Percentiles rank a stretch among this genome's conserved stretches.
phyloP scores from a whole-genome alignment of 148 eudicot genomes.

The Persicaria tinctoria region DNA sequence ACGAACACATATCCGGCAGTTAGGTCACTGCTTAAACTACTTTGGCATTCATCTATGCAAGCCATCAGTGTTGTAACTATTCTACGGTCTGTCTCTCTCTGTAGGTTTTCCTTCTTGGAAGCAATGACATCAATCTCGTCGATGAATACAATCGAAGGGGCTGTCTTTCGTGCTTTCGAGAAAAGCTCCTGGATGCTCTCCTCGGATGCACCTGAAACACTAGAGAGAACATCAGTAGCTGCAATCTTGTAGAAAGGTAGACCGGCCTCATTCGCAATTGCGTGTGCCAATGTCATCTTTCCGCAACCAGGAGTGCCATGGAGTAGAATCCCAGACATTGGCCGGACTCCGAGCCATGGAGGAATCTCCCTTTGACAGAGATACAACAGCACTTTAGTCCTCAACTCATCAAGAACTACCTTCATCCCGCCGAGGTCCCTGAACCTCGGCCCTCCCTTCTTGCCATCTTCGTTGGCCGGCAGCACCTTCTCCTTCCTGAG shows the following conservation, averaged over 20 bases:
- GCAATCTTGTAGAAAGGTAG: slow-evolving; percentile 68
- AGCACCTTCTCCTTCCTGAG: slow-evolving; percentile 21
- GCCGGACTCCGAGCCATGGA: slow-evolving; percentile 41
- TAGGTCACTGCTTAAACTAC: slow-evolving; percentile 24
- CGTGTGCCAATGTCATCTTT: slow-evolving; percentile 77
- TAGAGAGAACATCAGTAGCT: slow-evolving; percentile 78
- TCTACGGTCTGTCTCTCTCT: slow-evolving; percentile 81
- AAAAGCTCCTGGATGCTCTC: slow-evolving; percentile 79
- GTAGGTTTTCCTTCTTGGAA: slow-evolving; percentile 77
- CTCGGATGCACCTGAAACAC: slow-evolving; percentile 91
- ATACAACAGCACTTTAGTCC: slow-evolving; percentile 64
- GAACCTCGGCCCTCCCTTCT: slow-evolving; percentile 40
- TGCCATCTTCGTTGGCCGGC: background rate
- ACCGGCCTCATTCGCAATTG: slow-evolving; percentile 80
- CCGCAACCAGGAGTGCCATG: slow-evolving; percentile 96
- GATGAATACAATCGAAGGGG: slow-evolving; percentile 89
- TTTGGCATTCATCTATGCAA: slow-evolving; percentile 79
- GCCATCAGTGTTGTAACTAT: slow-evolving; percentile 89
- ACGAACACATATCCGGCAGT: slow-evolving; percentile 60
- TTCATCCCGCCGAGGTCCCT: slow-evolving; percentile 76
- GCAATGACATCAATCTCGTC: slow-evolving; percentile 98
- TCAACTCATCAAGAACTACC: slow-evolving; percentile 47
- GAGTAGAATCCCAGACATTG: slow-evolving; percentile 59
- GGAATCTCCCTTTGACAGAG: slow-evolving; percentile 47
- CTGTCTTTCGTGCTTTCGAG: slow-evolving; percentile 72